Evolutionary conservation across 257 asterid genomes (phyloP).

Genomic region (Osmanthus fragrans): DNA sequence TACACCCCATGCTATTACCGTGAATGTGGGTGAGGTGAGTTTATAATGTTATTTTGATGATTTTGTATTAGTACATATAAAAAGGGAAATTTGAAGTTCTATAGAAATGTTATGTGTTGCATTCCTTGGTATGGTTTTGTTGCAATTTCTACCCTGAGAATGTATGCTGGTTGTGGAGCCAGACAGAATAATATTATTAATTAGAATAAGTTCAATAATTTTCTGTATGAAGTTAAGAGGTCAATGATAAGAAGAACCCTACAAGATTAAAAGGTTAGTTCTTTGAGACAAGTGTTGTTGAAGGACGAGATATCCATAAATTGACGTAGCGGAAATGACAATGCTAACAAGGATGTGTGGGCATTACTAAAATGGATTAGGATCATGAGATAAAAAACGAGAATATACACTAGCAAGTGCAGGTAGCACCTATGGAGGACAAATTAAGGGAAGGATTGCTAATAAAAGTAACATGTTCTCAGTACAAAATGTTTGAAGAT

Average conservation of each 20-base stretch:
- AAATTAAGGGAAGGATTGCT: too few relatives aligned
- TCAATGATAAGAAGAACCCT: neutral
- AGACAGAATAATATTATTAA: neutral
- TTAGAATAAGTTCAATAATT: neutral
- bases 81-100: neutral
- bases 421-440: too few relatives aligned
- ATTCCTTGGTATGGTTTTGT: neutral
- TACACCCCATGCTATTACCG: conserved; percentile 46
- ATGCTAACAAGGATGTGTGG: neutral
- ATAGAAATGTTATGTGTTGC: neutral
- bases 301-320: neutral
- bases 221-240: neutral
- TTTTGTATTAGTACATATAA: neutral
- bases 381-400: neutral
- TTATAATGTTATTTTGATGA: neutral
- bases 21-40: conserved; percentile 45
- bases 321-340: neutral
- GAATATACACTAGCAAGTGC: too few relatives aligned
- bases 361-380: neutral
- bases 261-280: neutral
- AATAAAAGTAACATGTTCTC: too few relatives aligned
- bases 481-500: too few relatives aligned
- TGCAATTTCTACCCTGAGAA: neutral
- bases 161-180: neutral
- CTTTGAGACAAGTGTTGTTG: neutral